Conservation (phyloP, 176 grass and related monocot genomes). For the bread wheat (Triticum aestivum) region DNA sequence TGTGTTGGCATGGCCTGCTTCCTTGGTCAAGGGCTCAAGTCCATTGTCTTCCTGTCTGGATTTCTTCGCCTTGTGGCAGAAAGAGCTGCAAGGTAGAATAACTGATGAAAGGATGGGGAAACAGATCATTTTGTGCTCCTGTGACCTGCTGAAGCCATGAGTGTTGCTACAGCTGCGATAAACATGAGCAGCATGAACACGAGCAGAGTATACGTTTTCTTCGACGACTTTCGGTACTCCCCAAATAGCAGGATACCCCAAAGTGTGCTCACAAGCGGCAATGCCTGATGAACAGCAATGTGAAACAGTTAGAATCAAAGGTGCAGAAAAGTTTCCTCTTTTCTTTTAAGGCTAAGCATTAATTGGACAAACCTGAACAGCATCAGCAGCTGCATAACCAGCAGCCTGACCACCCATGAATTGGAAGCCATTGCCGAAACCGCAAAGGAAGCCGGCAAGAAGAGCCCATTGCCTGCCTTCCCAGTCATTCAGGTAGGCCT, state of each 20-base stretch:
- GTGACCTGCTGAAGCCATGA: conserved; percentile 95
- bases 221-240: conserved; percentile 66
- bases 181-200: conserved; percentile 88
- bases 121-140: conserved; percentile 53
- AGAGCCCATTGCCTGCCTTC: conserved; percentile 93
- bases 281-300: conserved; percentile 41
- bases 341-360: not conserved
- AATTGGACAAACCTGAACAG: conserved; percentile 70
- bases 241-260: conserved; percentile 77
- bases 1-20: not conserved
- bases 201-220: conserved; percentile 65
- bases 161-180: conserved; percentile 53
- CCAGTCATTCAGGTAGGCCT: conserved; percentile 84
- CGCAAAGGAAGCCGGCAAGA: conserved; percentile 72
- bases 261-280: conserved; percentile 87
- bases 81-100: conserved; percentile 7
- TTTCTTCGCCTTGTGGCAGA: conserved; percentile 14
- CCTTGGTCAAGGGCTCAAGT: not conserved
- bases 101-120: not conserved
- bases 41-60: not conserved
- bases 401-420: conserved; percentile 99
- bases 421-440: conserved; percentile 93
- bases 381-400: conserved; percentile 95
- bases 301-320: conserved; percentile 11
- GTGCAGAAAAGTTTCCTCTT: not conserved